phyloP scores from a whole-genome alignment of 192 early-diverging fungal genomes.

The Coemansia sp. region DNA sequence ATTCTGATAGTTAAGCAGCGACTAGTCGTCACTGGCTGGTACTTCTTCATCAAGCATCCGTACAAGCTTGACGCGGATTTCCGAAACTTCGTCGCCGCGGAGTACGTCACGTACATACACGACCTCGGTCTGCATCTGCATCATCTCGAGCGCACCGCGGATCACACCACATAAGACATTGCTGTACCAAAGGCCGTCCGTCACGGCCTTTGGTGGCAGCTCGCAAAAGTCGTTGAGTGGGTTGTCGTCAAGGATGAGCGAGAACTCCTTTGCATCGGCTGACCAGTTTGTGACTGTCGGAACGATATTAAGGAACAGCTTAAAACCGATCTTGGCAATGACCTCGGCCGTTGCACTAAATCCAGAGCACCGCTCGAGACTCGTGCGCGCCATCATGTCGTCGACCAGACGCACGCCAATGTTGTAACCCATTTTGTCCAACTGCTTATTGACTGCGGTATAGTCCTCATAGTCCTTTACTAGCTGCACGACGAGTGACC shows the following conservation, averaged over 20 bases:
- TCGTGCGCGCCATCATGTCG: constrained; percentile 88
- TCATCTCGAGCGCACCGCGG: constrained; percentile 96
- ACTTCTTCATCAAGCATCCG: constrained; percentile 94
- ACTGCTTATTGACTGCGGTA: constrained; percentile 88
- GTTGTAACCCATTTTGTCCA: constrained; percentile 99
- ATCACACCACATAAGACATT: constrained; percentile 95
- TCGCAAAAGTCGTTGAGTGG: constrained; percentile 98
- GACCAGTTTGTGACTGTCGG: constrained; percentile 84
- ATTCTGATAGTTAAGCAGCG: background rate
- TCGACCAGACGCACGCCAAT: constrained; percentile 95
- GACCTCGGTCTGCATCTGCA: constrained; percentile 90
- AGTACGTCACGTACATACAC: constrained; percentile 83
- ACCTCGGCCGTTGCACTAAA: constrained; percentile 92
- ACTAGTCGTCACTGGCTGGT: constrained; percentile 83
- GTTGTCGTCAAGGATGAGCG: constrained; percentile 93
- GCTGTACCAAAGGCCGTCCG: constrained; percentile 91
- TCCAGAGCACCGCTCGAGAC: constrained; percentile 67
- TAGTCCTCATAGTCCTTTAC: constrained; percentile 95
- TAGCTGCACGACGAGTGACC: constrained; percentile 92
- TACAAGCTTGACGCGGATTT: constrained; percentile 89
- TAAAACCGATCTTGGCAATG: constrained; percentile 97
- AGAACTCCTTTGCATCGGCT: constrained; percentile 84
- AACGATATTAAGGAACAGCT: constrained; percentile 90
- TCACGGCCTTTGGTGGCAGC: constrained; percentile 76
- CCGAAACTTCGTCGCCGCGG: constrained; percentile 83